Evolutionary conservation across 495 filamentous ascomycete species (phyloP), one percentile per base, ranked within the genome.

Genomic region (Daldinia bambusicola): DNA sequence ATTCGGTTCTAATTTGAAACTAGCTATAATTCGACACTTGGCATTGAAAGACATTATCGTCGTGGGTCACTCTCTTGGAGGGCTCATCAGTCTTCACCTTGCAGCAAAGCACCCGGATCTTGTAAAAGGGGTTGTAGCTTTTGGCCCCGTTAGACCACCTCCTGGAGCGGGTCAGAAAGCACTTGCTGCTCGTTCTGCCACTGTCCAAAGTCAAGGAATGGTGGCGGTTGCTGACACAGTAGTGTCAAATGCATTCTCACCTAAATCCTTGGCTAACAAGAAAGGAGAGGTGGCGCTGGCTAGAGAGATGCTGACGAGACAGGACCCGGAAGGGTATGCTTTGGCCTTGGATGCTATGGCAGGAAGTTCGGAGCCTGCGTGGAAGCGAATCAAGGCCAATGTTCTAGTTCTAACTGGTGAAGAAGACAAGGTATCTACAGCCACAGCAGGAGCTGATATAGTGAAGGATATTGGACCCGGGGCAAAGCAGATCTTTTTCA

Each of bases 271-370:
- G 9, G 0, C n/a, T 4, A 43, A 20, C 31, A 30, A 34, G 6
- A 63, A 63, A 55, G 61, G 22, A 36, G 61, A 63, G 26, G 50
- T 63, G 26, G 26, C 48, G 1, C 36, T 63, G 1, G 61, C 61
- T 7, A 55, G 61, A 32, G 61, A 63, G 10, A 63, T 63, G 61
- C 61, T 63, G 4, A 63, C 61, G 18, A 63, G 61, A 18, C 61
- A 63, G 31, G 22, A 63, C 13, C 50, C 61, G 6, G 50, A 34
- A 14, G 61, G 61, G 6, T 63, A 63, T 36, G 61, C 61, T 10
- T 38, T 55, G 1, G 61, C 61, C 13, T 34, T 48, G 8, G 43
- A 48, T 48, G 43, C 43, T 12, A 16, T 48, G 43, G 43, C 43
- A 22, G 18, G 9, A 13, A 48, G 43, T 10, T 48, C 18, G 9